Evolutionary conservation across 352 stramenopile species (phyloP).

Genomic region (Plasmopara halstedii): DNA sequence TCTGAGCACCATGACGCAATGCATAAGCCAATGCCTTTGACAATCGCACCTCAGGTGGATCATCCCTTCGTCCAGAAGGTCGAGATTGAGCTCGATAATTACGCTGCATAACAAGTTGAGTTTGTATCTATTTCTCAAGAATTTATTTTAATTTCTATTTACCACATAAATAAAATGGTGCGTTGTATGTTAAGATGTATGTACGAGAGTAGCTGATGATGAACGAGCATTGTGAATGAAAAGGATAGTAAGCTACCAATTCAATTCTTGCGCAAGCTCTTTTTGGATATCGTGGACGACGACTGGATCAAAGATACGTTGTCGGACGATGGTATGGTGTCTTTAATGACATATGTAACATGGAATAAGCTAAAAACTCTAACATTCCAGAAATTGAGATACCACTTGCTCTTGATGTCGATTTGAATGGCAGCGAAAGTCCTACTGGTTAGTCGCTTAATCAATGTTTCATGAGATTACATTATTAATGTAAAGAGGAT

Average conservation of each 20-base stretch:
- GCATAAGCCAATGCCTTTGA: constrained; percentile 75
- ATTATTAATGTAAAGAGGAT: background rate
- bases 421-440: constrained; percentile 48
- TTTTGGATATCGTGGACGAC: constrained; percentile 77
- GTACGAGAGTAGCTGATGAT: background rate
- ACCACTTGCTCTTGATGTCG: constrained; percentile 41
- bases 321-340: constrained; percentile 61
- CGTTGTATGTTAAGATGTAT: background rate
- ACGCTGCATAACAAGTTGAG: too few relatives aligned
- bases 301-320: constrained; percentile 72
- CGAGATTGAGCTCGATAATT: constrained; percentile 16
- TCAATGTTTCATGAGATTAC: background rate
- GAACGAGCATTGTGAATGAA: background rate
- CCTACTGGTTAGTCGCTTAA: constrained; percentile 18
- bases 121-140: too few relatives aligned
- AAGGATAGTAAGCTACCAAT: constrained; percentile 68
- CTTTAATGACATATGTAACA: constrained; percentile 5
- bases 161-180: too few relatives aligned
- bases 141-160: too few relatives aligned
- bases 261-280: constrained; percentile 61
- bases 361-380: background rate
- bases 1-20: constrained; percentile 61
- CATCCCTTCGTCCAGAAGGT: constrained; percentile 21
- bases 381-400: constrained; percentile 61
- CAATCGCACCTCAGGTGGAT: constrained; percentile 51